Conservation (phyloP, 768 basidiomycete genomes). For the Xerocomellus chrysenteron region DNA sequence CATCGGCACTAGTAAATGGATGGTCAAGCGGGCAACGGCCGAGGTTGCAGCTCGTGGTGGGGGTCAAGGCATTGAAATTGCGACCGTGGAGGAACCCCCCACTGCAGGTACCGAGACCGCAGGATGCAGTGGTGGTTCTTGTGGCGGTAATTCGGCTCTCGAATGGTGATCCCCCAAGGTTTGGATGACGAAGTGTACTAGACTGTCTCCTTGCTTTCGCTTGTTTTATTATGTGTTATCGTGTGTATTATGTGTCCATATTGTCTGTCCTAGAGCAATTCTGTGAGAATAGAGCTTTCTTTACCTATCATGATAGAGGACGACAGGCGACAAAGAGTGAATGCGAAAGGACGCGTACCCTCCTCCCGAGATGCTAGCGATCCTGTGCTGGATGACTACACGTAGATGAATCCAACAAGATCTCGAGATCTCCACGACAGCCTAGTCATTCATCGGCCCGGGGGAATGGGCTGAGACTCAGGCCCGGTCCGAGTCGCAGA, state of each 20-base stretch:
- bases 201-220: too few species aligned
- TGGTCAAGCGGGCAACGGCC: conserved; percentile 52
- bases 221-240: neutral
- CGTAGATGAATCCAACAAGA: too few species aligned
- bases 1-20: conserved; percentile 66
- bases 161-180: conserved; percentile 1
- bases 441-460: too few species aligned
- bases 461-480: too few species aligned
- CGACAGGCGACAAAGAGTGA: too few species aligned
- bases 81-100: conserved; percentile 11
- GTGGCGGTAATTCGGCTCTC: neutral
- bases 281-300: too few species aligned
- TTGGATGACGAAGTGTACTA: neutral
- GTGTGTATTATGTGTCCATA: neutral
- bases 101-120: neutral
- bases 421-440: too few species aligned
- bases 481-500: too few species aligned
- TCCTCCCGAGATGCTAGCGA: too few species aligned
- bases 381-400: too few species aligned
- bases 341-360: too few species aligned
- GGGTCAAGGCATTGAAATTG: conserved; percentile 37
- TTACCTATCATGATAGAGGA: too few species aligned
- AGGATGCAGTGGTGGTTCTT: neutral
- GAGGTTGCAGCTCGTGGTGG: conserved; percentile 35
- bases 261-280: neutral